Evolutionary conservation across 1,284 basidiomycete species (phyloP).

Genomic region (Trametes sp.): DNA sequence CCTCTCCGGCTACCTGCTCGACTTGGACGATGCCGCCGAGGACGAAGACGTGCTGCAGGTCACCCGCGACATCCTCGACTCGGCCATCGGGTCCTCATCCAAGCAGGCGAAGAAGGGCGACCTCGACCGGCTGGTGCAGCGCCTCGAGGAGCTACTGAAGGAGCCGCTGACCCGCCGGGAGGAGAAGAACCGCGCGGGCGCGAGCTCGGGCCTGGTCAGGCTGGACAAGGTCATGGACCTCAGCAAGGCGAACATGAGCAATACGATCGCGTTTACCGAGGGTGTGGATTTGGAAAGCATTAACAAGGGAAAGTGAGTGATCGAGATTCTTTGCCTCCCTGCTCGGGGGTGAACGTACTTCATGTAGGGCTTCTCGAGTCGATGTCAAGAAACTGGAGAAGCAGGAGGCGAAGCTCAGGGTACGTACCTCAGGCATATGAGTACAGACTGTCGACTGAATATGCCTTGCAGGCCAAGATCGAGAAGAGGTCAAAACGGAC

Average conservation of each 20-base stretch:
- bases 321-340: background rate
- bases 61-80: slow-evolving; percentile 79
- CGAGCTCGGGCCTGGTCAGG: slow-evolving; percentile 67
- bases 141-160: slow-evolving; percentile 70
- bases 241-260: slow-evolving; percentile 87
- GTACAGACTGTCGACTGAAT: background rate
- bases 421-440: slow-evolving; percentile 36
- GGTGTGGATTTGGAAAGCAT: slow-evolving; percentile 94
- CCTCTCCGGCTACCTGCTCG: slow-evolving; percentile 90
- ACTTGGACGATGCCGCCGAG: slow-evolving; percentile 93
- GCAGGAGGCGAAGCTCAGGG: slow-evolving; percentile 96
- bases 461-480: slow-evolving; percentile 80
- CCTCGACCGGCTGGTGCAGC: slow-evolving; percentile 70
- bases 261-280: slow-evolving; percentile 84
- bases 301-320: slow-evolving; percentile 90
- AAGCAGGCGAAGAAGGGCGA: slow-evolving; percentile 32
- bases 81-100: slow-evolving; percentile 51
- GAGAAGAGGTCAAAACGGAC: slow-evolving; percentile 89
- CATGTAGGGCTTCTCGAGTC: slow-evolving; percentile 85
- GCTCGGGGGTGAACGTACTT: background rate
- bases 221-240: slow-evolving; percentile 97
- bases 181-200: slow-evolving; percentile 60
- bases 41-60: slow-evolving; percentile 89
- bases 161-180: slow-evolving; percentile 67
- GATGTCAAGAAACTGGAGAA: slow-evolving; percentile 99